Base-by-base conservation (phyloP, 805 yeast genomes). In the Lipomyces yamadae region DNA sequence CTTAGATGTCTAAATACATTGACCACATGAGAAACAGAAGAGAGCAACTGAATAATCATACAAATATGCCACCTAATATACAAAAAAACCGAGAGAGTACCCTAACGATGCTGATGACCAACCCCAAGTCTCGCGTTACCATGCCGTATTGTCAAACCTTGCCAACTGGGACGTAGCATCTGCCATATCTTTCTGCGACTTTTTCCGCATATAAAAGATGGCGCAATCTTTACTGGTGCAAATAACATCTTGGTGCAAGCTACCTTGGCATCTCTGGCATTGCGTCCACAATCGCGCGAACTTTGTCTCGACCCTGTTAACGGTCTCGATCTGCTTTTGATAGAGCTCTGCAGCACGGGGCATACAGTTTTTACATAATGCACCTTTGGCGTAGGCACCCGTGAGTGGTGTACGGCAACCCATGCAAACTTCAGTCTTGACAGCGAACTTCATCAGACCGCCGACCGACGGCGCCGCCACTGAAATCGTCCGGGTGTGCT, bases 151-250 rank as follows among this genome's bases (percentile, higher is more conserved):
- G 68, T 89, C 90, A 87, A 92, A 90, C 75, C 87, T 86, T 33
- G 78, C 79, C 67, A 90, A 76, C 73, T 90, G 94, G 34, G 76
- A 76, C 7, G 86, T 80, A 64, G 87, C 88, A 50, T 81, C 81
- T 42, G 79, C 76, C 6, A 88, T 84, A 73, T 90, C 96, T 76
- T 89, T 90, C 74, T 89, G 94, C 7, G 88, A 90, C 75, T 89
- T 89, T 78, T 86, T 93, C 75, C 99, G 84, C 99, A 95, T 95
- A 77, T 95, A 95, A 75, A 95, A 95, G 48, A 95, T 95, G 1
- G 98, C 97, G 80, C 99, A 95, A 78, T 95, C 98, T 72, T 93
- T 92, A 72, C 94, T 92, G 0, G 97, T 88, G 77, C 99, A 95
- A 32, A 94, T 81, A 2, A 95, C 98, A 73, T 95, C 98, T 78